Conservation (phyloP, 306 rosid species). For the Dicorynia guianensis region DNA sequence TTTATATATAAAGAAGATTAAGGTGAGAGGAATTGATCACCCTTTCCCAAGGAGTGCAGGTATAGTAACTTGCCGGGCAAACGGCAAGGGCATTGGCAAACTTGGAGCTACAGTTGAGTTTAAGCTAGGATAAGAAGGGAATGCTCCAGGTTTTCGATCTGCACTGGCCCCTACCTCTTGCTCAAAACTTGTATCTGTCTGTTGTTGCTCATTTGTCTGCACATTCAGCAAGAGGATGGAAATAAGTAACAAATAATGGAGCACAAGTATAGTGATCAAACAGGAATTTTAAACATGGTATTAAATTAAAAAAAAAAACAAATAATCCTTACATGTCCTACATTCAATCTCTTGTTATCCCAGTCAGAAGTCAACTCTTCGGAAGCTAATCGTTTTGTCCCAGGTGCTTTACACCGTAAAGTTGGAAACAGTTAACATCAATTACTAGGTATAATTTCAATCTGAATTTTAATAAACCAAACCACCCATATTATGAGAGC, state of each 20-base stretch:
- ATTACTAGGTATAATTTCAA: slow-evolving; percentile 20
- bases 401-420: slow-evolving; percentile 67
- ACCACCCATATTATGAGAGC: slow-evolving; percentile 14
- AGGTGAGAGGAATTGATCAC: slow-evolving; percentile 54
- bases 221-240: slow-evolving; percentile 18
- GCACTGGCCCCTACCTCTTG: slow-evolving; percentile 56
- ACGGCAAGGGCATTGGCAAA: slow-evolving; percentile 59
- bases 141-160: slow-evolving; percentile 59
- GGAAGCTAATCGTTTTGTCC: slow-evolving; percentile 90
- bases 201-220: slow-evolving; percentile 71
- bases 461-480: slow-evolving; percentile 23
- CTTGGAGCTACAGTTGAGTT: slow-evolving; percentile 55
- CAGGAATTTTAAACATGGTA: slow-evolving; percentile 11
- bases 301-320: slow-evolving; percentile 22
- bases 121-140: slow-evolving; percentile 51
- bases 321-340: slow-evolving; percentile 76
- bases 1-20: neutral
- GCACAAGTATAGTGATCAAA: neutral
- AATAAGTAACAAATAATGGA: slow-evolving; percentile 15
- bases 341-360: slow-evolving; percentile 91
- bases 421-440: slow-evolving; percentile 40
- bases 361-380: slow-evolving; percentile 82
- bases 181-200: slow-evolving; percentile 56
- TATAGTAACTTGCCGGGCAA: slow-evolving; percentile 65
- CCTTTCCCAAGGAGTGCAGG: slow-evolving; percentile 87